Base-by-base conservation (phyloP, 108 stramenopile genomes). In the Cyclostephanos invisitatus region DNA sequence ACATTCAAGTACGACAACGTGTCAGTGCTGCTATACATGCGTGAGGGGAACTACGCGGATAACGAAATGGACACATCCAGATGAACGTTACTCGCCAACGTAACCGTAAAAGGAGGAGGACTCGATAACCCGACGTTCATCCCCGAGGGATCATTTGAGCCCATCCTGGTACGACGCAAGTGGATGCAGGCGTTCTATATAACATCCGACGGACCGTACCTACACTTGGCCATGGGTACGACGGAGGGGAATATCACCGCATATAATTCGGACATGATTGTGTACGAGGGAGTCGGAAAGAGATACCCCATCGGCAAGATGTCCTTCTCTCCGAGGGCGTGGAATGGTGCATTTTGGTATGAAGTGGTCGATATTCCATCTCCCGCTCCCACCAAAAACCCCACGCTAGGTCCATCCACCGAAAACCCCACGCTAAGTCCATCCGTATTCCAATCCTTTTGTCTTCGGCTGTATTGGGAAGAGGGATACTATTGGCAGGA, bases 401-500 rank as follows among this genome's bases (percentile, higher is more conserved):
- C 40, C 12, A 42, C 40, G 3, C 40, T 42, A 42, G 12, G 36
- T 7, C 36, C 36, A 37, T 6, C 36, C 36, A 37, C 40, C 7
- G 40, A 40, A 40, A 40, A 11, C 11, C 40, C 40, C 40, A 40
- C 40, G 40, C 11, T 40, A 3, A 40, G 44, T 46, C 44, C 44
- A 46, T 14, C 44, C 44, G 15, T 46, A 46, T 15, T 46, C 44
- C 12, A 15, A 46, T 14, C 44, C 21, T 84, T 86, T 60, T 22
- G 36, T 7, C 40, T 87, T 15, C 82, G 80, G 35, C 11, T 87
- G 24, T 85, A 85, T 25, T 87, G 86, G 86, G 22, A 84, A 29
- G 42, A 70, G 10, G 70, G 72, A 2, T 87, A 87, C 66, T 74
- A 54, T 38, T 87, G 86, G 86, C 86, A 87, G 81, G 84, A 87